Conservation (phyloP, 2,329 filamentous ascomycete species). For the Didymella arachidicola region DNA sequence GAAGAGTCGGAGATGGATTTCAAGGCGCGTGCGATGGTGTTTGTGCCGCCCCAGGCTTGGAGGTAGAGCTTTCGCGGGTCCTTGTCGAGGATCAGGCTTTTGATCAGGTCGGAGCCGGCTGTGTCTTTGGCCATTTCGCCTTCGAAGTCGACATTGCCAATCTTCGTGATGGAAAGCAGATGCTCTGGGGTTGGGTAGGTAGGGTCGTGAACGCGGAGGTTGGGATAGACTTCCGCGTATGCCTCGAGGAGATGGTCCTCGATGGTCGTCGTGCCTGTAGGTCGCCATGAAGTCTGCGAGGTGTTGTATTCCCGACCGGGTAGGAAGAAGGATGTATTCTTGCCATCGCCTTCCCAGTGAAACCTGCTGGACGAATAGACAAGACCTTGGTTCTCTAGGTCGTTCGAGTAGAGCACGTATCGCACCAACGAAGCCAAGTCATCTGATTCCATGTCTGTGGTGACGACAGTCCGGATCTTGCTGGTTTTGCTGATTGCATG, state of each 20-base stretch:
- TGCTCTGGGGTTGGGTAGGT: background rate
- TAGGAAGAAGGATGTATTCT: background rate
- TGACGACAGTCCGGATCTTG: background rate
- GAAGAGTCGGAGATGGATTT: background rate
- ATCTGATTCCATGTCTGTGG: background rate
- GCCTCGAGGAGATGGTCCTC: background rate
- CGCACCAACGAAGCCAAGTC: background rate
- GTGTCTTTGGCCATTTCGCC: background rate
- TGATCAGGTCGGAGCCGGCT: background rate
- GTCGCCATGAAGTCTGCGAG: background rate
- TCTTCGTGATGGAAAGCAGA: background rate
- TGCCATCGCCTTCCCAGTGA: background rate
- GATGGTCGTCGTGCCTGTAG: background rate
- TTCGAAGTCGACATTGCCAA: background rate
- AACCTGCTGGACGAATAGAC: background rate
- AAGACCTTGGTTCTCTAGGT: background rate
- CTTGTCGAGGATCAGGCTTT: background rate
- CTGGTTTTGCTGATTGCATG: background rate
- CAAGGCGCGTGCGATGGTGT: background rate
- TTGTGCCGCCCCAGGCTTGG: background rate
- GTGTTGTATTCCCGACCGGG: background rate
- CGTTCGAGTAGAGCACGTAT: background rate
- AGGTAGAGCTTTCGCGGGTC: background rate
- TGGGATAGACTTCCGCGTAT: background rate
- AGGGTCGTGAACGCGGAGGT: background rate